Conservation (phyloP, 2,329 filamentous ascomycete species). For the Bretziella fagacearum region DNA sequence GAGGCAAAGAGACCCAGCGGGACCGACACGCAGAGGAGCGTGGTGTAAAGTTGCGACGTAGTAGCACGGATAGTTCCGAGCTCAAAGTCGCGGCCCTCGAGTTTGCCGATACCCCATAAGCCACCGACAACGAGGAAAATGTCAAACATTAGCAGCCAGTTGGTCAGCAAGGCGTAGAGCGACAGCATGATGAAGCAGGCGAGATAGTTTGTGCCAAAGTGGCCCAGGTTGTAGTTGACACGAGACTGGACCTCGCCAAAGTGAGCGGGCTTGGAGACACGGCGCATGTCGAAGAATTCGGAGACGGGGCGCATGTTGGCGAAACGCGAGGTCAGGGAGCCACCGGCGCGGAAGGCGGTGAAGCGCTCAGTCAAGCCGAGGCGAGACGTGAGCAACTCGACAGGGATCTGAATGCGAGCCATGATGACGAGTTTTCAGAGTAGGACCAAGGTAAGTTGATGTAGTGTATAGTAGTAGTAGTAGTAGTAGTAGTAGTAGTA, state of each 20-base stretch:
- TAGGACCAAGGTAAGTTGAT: constrained; percentile 5
- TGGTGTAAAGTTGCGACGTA: constrained; percentile 86
- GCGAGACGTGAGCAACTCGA: constrained; percentile 80
- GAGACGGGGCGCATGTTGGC: constrained; percentile 78
- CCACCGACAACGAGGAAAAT: constrained; percentile 75
- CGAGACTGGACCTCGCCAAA: constrained; percentile 80
- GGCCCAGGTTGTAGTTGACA: constrained; percentile 90
- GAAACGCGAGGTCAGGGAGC: constrained; percentile 66
- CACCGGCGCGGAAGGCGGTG: constrained; percentile 54
- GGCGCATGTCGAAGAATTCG: constrained; percentile 94
- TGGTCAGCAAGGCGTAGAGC: constrained; percentile 87
- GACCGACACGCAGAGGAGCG: constrained; percentile 63
- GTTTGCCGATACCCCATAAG: constrained; percentile 80
- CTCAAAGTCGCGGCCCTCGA: constrained; percentile 76
- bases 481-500: no score
- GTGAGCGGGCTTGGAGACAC: constrained; percentile 81
- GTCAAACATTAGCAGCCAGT: constrained; percentile 73
- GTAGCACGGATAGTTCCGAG: constrained; percentile 69
- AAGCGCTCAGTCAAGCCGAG: constrained; percentile 78
- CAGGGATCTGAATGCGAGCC: constrained; percentile 80
- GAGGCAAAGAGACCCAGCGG: constrained; percentile 74
- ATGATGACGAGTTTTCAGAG: constrained; percentile 28
- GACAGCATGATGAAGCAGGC: constrained; percentile 86
- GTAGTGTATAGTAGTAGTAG: constrained; percentile 8
- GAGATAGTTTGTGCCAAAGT: constrained; percentile 98